These are phyloP conservation scores for Sclerotinia subarctica DNA, from an alignment of 2,329 filamentous ascomycete genomes.

Conservation along the genomic window DNA sequence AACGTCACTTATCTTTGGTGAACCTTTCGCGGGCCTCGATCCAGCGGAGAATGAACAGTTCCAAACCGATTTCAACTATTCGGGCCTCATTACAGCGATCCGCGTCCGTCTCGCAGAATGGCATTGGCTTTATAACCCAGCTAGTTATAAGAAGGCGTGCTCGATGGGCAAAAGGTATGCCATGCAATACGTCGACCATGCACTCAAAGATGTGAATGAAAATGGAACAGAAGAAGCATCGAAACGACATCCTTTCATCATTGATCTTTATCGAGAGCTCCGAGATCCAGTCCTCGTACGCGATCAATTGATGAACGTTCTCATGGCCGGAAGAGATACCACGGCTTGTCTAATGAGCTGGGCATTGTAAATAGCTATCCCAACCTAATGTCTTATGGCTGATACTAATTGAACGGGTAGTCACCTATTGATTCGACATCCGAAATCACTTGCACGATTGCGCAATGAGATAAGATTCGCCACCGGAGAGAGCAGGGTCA, in stretches of 20 bases:
- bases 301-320: slow-evolving; percentile 38
- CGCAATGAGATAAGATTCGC: neutral
- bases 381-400: neutral
- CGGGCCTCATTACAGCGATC: neutral
- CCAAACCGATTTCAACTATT: neutral
- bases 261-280: slow-evolving; percentile 37
- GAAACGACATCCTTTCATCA: too few species aligned
- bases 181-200: slow-evolving; percentile 3
- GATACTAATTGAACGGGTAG: neutral
- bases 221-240: neutral
- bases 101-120: neutral
- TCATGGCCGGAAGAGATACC: slow-evolving; percentile 44
- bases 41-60: neutral
- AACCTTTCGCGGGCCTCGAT: slow-evolving; percentile 26
- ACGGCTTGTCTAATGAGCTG: slow-evolving; percentile 43
- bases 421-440: slow-evolving; percentile 24
- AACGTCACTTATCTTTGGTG: slow-evolving; percentile 56
- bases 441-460: slow-evolving; percentile 19
- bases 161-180: neutral
- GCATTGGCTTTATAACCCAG: neutral
- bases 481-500: neutral
- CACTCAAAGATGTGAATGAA: neutral
- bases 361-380: slow-evolving; percentile 32
- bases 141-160: neutral
- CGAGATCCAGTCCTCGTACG: slow-evolving; percentile 35